These are phyloP conservation scores for Polyporus arcularius DNA, from an alignment of 768 basidiomycete genomes.

Conservation along the genomic window DNA sequence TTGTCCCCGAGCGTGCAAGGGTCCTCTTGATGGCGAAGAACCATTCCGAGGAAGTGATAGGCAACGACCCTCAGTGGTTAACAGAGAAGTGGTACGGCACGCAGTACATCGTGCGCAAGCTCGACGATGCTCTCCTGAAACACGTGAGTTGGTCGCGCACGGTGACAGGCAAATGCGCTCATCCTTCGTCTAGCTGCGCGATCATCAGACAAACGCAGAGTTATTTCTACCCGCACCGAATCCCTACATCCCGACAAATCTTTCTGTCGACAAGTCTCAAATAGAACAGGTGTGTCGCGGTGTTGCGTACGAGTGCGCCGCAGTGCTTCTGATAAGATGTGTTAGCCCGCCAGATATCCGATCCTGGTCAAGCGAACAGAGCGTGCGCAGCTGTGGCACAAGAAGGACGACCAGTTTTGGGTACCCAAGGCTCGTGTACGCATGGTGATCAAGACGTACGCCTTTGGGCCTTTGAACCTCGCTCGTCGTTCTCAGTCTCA, in stretches of 20 bases:
- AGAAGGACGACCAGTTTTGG: constrained; percentile 62
- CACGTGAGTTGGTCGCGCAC: constrained; percentile 20
- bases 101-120: constrained; percentile 41
- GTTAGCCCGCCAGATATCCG: constrained; percentile 41
- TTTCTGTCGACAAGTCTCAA: constrained; percentile 44
- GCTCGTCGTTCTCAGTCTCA: too few relatives aligned
- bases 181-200: constrained; percentile 17
- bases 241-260: constrained; percentile 49
- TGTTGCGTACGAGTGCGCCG: background rate
- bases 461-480: background rate
- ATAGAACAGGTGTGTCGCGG: constrained; percentile 25
- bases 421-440: constrained; percentile 47
- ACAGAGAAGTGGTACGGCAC: constrained; percentile 56
- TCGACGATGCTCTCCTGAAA: constrained; percentile 36
- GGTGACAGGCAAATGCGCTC: background rate
- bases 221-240: constrained; percentile 49
- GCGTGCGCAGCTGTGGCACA: constrained; percentile 49
- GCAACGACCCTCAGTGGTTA: constrained; percentile 26
- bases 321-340: too few relatives aligned
- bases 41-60: constrained; percentile 30
- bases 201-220: constrained; percentile 29
- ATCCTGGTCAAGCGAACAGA: constrained; percentile 37
- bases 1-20: constrained; percentile 36
- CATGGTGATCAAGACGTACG: constrained; percentile 39
- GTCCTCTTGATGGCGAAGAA: constrained; percentile 42